phyloP scores from a whole-genome alignment of 306 rosid genomes.

The Cajanus cajan region DNA sequence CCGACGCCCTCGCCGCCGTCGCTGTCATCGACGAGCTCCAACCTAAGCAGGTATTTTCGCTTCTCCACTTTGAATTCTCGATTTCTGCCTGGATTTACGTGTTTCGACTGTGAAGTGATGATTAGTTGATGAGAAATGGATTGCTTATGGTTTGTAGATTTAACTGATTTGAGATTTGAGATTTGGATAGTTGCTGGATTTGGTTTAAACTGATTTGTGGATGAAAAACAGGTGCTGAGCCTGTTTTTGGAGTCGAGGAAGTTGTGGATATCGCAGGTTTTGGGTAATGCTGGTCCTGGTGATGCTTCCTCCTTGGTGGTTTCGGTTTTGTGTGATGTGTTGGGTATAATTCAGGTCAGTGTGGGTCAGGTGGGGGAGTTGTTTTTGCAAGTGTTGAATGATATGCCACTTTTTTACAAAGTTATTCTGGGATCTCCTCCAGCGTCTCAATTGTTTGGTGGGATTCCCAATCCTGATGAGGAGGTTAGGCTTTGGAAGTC shows the following conservation, averaged over 20 bases:
- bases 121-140: slow-evolving; percentile 20
- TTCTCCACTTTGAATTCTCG: background rate
- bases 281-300: slow-evolving; percentile 53
- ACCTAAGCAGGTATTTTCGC: slow-evolving; percentile 58
- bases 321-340: slow-evolving; percentile 73
- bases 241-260: slow-evolving; percentile 83
- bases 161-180: slow-evolving; percentile 17
- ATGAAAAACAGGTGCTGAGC: slow-evolving; percentile 45
- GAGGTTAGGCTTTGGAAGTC: slow-evolving; percentile 94
- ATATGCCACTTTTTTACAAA: slow-evolving; percentile 89
- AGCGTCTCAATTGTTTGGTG: slow-evolving; percentile 85
- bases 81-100: slow-evolving; percentile 4
- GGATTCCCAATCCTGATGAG: slow-evolving; percentile 94
- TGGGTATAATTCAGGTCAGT: slow-evolving; percentile 85
- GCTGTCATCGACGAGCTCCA: slow-evolving; percentile 77
- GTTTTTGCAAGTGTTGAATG: slow-evolving; percentile 83
- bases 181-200: slow-evolving; percentile 10
- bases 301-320: slow-evolving; percentile 54
- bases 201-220: slow-evolving; percentile 26
- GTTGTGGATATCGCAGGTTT: slow-evolving; percentile 66
- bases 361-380: slow-evolving; percentile 95
- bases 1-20: slow-evolving; percentile 87
- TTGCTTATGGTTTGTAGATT: background rate
- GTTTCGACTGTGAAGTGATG: background rate
- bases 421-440: slow-evolving; percentile 79